Percentiles rank a stretch among this genome's conserved stretches.
phyloP scores from a whole-genome alignment of 805 yeast genomes.

The Isabelozyma pseudorhagii region DNA sequence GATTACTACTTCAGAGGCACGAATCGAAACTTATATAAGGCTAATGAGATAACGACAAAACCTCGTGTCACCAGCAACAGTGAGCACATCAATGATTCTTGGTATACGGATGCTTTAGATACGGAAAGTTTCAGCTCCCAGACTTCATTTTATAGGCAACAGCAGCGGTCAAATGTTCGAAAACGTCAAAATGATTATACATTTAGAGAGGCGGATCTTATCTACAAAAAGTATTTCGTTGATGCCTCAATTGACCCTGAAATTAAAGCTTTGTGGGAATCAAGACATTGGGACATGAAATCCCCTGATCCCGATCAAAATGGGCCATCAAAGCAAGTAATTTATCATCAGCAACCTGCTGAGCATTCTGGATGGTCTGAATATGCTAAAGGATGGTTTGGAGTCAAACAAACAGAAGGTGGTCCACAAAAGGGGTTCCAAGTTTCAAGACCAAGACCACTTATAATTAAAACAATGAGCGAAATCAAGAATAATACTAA shows the following conservation, averaged over 20 bases:
- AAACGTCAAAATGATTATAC: constrained; percentile 46
- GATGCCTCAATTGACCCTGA: constrained; percentile 49
- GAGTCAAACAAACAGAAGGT: not conserved
- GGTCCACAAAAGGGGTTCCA: constrained; percentile 21
- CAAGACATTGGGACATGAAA: constrained; percentile 23
- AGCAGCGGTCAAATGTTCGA: constrained; percentile 12
- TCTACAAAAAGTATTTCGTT: constrained; percentile 38
- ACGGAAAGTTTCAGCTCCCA: not conserved
- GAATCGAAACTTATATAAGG: not conserved
- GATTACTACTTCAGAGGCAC: constrained; percentile 12
- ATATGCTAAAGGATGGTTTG: not conserved
- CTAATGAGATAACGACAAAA: not conserved
- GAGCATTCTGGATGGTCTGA: not conserved
- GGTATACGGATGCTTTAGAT: not conserved
- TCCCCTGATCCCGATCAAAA: not conserved
- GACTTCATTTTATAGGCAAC: constrained; percentile 14
- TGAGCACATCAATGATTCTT: not conserved
- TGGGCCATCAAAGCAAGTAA: not conserved
- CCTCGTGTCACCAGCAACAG: not conserved
- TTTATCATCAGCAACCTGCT: not conserved
- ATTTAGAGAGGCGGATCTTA: constrained; percentile 58
- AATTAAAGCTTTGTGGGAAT: constrained; percentile 50
- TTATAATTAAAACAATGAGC: constrained; percentile 19
- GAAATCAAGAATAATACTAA: not conserved
- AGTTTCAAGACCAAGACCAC: constrained; percentile 33